Percentiles rank a stretch among this genome's conserved stretches.
phyloP scores from a whole-genome alignment of 2,329 filamentous ascomycete species.

The Parastagonospora nodorum region DNA sequence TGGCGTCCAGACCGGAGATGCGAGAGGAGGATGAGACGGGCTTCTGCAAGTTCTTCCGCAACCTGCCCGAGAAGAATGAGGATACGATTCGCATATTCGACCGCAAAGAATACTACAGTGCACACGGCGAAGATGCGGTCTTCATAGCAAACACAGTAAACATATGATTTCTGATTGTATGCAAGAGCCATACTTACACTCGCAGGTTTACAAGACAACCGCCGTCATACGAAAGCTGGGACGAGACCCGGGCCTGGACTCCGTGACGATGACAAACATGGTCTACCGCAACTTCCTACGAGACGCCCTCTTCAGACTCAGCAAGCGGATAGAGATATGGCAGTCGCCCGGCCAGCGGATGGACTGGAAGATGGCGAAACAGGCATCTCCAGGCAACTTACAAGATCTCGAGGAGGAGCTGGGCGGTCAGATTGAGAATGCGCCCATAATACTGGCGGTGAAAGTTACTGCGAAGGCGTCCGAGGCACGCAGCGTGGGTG shows the following conservation, averaged over 20 bases:
- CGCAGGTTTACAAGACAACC: constrained; percentile 91
- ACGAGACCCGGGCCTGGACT: constrained; percentile 81
- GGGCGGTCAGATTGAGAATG: constrained; percentile 81
- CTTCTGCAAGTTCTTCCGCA: constrained; percentile 96
- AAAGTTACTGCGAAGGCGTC: constrained; percentile 88
- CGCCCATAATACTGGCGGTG: constrained; percentile 93
- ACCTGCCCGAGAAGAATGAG: constrained; percentile 71
- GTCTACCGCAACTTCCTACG: constrained; percentile 95
- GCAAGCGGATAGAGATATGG: constrained; percentile 92
- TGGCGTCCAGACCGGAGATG: constrained; percentile 62
- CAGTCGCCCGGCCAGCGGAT: constrained; percentile 73
- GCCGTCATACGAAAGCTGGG: constrained; percentile 92
- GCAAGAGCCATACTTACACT: background rate
- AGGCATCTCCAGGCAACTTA: constrained; percentile 92
- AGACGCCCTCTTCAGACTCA: constrained; percentile 88
- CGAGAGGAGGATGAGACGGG: constrained; percentile 93
- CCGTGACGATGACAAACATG: constrained; percentile 92
- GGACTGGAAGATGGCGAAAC: constrained; percentile 88
- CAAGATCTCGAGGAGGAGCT: constrained; percentile 97
- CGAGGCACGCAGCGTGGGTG: constrained; percentile 85
- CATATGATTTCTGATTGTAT: background rate
- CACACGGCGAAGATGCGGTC: constrained; percentile 83
- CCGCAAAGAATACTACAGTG: constrained; percentile 91
- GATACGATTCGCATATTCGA: constrained; percentile 91
- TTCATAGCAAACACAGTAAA: constrained; percentile 78